Evolutionary conservation across 441 rosid genomes (phyloP).

Genomic region (Pelargonium australe): DNA sequence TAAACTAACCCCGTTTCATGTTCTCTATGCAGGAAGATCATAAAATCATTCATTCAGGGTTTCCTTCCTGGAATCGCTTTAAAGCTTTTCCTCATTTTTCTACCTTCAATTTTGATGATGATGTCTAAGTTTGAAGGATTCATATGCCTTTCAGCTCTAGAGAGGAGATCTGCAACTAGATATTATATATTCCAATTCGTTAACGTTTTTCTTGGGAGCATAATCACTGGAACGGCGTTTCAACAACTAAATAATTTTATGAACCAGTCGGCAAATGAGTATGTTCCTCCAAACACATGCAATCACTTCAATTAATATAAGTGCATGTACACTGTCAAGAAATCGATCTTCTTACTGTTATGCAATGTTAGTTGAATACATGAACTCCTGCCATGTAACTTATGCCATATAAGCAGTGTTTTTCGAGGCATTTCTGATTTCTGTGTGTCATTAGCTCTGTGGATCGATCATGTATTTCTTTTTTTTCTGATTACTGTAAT

Average conservation of each 20-base stretch:
- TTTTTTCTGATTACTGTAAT: background rate
- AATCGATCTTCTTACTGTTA: background rate
- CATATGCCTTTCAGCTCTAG: slow-evolving; percentile 57
- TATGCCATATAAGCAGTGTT: too few species aligned
- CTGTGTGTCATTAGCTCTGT: too few species aligned
- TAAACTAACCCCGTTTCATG: background rate
- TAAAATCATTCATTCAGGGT: slow-evolving; percentile 76
- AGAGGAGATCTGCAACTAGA: slow-evolving; percentile 83
- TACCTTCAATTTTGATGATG: slow-evolving; percentile 81
- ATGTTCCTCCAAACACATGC: slow-evolving; percentile 21
- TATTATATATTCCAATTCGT: slow-evolving; percentile 74
- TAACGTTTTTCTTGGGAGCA: slow-evolving; percentile 72
- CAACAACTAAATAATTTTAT: slow-evolving; percentile 68
- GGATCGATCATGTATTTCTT: too few species aligned
- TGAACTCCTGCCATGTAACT: too few species aligned
- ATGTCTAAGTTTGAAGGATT: slow-evolving; percentile 97
- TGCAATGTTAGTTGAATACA: background rate
- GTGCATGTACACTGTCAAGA: background rate
- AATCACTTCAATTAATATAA: background rate
- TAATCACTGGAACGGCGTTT: slow-evolving; percentile 70
- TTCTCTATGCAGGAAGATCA: slow-evolving; percentile 38
- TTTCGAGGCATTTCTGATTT: too few species aligned
- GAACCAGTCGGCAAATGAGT: slow-evolving; percentile 62
- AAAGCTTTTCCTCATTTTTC: slow-evolving; percentile 95
- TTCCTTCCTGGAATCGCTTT: slow-evolving; percentile 73